Conservation (phyloP, 768 basidiomycete genomes). For the Kwoniella bestiolae region DNA sequence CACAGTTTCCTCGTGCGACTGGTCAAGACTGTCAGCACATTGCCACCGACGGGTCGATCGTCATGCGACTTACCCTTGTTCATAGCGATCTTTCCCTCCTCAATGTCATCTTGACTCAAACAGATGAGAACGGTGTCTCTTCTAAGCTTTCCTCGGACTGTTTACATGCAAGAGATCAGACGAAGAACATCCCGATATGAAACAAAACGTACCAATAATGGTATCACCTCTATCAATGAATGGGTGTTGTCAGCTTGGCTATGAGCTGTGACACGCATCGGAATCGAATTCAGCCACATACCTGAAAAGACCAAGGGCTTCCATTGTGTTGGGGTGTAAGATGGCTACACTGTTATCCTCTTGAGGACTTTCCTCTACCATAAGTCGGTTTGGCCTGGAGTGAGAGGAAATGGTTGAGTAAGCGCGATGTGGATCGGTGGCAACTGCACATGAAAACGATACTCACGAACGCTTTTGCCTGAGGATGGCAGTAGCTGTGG, state of each 20-base stretch:
- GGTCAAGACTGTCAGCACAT: not conserved
- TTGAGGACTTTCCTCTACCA: constrained; percentile 89
- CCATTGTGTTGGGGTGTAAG: constrained; percentile 95
- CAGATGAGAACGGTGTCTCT: constrained; percentile 97
- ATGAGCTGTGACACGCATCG: too few relatives aligned
- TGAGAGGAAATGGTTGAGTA: constrained; percentile 6
- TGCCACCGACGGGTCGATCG: not conserved
- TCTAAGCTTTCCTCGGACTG: constrained; percentile 88
- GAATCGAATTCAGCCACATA: constrained; percentile 13
- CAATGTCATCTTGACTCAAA: constrained; percentile 91
- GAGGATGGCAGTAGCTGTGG: constrained; percentile 87
- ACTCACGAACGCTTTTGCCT: constrained; percentile 96
- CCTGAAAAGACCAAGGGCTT: constrained; percentile 86
- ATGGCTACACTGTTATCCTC: constrained; percentile 99
- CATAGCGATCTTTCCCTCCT: constrained; percentile 96
- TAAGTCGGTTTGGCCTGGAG: constrained; percentile 88
- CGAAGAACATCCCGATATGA: not conserved
- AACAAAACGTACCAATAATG: constrained; percentile 73
- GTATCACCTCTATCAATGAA: constrained; percentile 71
- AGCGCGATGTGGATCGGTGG: constrained; percentile 2
- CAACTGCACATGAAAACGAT: not conserved
- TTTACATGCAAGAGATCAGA: not conserved
- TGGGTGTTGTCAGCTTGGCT: not conserved
- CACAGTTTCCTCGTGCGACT: constrained; percentile 98
- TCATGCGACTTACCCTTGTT: constrained; percentile 71